Base-by-base conservation (phyloP, 768 basidiomycete species). In the Pseudohyphozyma bogoriensis region DNA sequence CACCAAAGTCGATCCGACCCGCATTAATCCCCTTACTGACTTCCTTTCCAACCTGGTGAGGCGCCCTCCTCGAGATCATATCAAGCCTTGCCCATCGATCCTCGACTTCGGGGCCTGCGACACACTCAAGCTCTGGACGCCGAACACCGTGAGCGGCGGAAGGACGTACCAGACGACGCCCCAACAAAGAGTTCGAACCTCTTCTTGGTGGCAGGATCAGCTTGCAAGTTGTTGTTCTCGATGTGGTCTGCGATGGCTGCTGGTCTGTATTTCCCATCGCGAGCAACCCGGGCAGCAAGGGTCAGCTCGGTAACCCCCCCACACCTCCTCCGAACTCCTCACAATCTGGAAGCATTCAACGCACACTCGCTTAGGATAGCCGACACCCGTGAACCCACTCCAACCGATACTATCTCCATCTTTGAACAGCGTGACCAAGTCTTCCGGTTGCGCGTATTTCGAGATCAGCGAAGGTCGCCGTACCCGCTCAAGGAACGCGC, bases 31-130 rank as follows among this genome's bases (percentile, higher is more conserved):
- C 71, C 53, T 68, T 68, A 5, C 65, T 42, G 33, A 72, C 70
- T 32, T 61, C 52, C 62, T 72, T 72, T 11, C 71, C 71, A 35
- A 52, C 35, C 59, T 72, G 71, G 45, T 72, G 71, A 20, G 71
- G 71, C 49, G 49, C 66, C 7, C 71, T 51, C 15, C 67, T 37
- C 51, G 56, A 60, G 39, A 72, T 68, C 68, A 68, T 67, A 40
- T 61, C 47, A 9, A 60, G 47, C 47, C 42, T 18, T 2, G 61
- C 64, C 61, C 64, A 68, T 1, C 63, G 58, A 47, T 67, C 66
- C 53, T 70, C 71, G n/a, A 65, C 59, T 29, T 69, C 69, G n/a
- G 68, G 68, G 0, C 68, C 66, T 5, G 60, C 13, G n/a, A 26
- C 36, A 7, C 28, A 20, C 31, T 35, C 39, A 46, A 31, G 40